Evolutionary conservation across 2,329 filamentous ascomycete species (phyloP), one percentile per base, ranked within the genome.

Genomic region (Gyromitra esculenta): DNA sequence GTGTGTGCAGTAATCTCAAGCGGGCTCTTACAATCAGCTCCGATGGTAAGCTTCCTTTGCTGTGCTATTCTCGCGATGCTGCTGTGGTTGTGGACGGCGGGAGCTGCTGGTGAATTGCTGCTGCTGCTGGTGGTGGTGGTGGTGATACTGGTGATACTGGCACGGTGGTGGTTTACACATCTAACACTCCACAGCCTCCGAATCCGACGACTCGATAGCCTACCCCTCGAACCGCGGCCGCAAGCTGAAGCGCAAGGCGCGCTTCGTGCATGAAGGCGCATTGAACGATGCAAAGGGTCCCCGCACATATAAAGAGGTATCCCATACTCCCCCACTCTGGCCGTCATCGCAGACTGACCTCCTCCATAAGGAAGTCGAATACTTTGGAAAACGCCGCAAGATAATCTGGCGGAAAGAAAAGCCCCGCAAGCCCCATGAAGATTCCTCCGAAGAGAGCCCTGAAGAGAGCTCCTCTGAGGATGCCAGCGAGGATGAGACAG

Each of bases 221-320:
- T 87, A 88, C 80, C 88, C 88, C 80, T 91, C 89, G 73, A 94
- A 94, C 83, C 90, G 92, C 81, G 91, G 91, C 77, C 89, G 93
- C 83, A 95, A 94, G 83, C 86, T 95, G 59, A 92, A 94, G 85
- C 91, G 89, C 83, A 88, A 89, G 80, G 90, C 92, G 57, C 88
- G 89, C 80, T 92, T 92, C 82, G 88, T 91, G 59, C 90, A 89
- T 80, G 87, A 90, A 81, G 91, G 91, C 75, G 89, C 91, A 81
- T 86, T 94, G 78, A 89, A 91, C 56, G 87, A 89, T 35, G 87
- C 89, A 0, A 87, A 87, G 37, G 91, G 91, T 1, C 89, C 90
- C 56, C 87, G 89, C 80, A 87, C 89, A 11, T 93, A 93, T 84
- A 91, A 89, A 83, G 90, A 92, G 87, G 92, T 91, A 83, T 31